phyloP scores from a whole-genome alignment of 2,329 filamentous ascomycete species.

The Aurifilum marmelostoma region DNA sequence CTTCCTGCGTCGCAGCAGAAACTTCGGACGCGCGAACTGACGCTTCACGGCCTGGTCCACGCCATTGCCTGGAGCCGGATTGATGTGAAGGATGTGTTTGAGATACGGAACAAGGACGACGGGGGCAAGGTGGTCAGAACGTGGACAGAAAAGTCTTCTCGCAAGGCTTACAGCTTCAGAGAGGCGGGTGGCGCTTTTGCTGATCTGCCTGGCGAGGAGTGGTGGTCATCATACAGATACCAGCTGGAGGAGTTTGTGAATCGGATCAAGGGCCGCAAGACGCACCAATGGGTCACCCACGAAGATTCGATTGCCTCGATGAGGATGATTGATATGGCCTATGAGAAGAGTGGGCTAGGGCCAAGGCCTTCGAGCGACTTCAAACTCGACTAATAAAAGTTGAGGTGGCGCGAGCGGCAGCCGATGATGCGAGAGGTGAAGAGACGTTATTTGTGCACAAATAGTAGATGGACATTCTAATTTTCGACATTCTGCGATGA shows the following conservation, averaged over 20 bases:
- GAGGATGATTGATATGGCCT: conserved; percentile 46
- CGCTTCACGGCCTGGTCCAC: conserved; percentile 35
- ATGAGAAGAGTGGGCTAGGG: conserved; percentile 40
- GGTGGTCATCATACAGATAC: conserved; percentile 50
- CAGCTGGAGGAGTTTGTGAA: conserved; percentile 54
- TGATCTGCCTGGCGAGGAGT: conserved; percentile 37
- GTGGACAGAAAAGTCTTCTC: conserved; percentile 33
- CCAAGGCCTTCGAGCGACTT: neutral
- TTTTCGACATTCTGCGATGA: too few species aligned
- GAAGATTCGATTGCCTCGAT: conserved; percentile 43
- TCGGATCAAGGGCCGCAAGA: conserved; percentile 42
- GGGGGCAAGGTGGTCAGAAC: conserved; percentile 30
- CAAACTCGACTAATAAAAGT: neutral
- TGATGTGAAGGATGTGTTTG: conserved; percentile 41
- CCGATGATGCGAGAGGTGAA: too few species aligned
- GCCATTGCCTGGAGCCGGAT: conserved; percentile 40
- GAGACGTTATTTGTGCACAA: too few species aligned
- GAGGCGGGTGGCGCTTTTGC: conserved; percentile 37
- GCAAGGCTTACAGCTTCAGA: conserved; percentile 40
- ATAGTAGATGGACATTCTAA: too few species aligned
- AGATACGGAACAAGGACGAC: conserved; percentile 33
- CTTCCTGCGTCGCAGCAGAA: conserved; percentile 33
- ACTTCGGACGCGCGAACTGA: conserved; percentile 35
- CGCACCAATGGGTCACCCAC: conserved; percentile 41
- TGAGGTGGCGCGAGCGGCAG: neutral